phyloP scores from a whole-genome alignment of 2,329 filamentous ascomycete genomes.

The Aspergillus sp. region DNA sequence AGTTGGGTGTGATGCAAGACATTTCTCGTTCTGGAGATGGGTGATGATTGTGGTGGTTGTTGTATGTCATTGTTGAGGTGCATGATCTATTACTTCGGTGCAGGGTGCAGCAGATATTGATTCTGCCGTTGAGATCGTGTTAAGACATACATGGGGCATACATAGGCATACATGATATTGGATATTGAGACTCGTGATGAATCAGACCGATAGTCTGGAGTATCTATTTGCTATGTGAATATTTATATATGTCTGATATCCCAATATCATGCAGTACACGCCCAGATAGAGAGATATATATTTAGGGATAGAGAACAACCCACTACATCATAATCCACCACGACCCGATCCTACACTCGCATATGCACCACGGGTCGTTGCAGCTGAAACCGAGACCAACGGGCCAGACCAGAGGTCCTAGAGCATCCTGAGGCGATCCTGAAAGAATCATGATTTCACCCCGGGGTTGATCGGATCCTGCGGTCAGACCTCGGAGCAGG shows the following conservation, averaged over 20 bases:
- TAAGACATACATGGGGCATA: no score
- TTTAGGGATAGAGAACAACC: background rate
- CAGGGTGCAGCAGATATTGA: background rate
- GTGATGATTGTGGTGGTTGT: background rate
- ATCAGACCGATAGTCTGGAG: no score
- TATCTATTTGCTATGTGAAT: no score
- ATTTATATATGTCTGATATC: no score
- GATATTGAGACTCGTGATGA: no score
- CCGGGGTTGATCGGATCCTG: background rate
- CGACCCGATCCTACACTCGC: constrained; percentile 14
- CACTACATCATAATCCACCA: background rate
- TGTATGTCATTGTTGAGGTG: background rate
- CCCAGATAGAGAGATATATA: background rate
- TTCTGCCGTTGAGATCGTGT: no score
- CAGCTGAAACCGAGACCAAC: constrained; percentile 19
- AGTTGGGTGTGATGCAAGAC: background rate
- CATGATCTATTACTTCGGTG: background rate
- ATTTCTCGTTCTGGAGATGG: background rate
- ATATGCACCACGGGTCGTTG: constrained; percentile 24
- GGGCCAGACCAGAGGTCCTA: no score
- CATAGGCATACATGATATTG: no score
- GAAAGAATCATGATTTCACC: no score
- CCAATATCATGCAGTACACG: no score
- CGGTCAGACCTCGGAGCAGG: constrained; percentile 1
- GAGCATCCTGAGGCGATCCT: no score